Evolutionary conservation across 106 monocot species (phyloP).

Genomic region (Phalaenopsis equestris): DNA sequence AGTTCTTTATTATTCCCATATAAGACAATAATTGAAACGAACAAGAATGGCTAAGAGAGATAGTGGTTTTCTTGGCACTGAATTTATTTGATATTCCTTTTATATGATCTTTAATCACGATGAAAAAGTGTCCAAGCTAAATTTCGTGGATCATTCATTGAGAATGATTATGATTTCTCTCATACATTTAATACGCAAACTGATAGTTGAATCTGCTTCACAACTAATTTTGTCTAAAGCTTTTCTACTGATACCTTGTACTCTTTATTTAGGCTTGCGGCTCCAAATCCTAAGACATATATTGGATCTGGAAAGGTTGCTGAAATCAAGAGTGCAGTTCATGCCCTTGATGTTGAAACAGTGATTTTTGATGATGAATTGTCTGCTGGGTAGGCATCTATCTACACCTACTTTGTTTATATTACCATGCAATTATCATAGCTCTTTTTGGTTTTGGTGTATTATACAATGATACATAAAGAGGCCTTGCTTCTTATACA

Average conservation of each 20-base stretch:
- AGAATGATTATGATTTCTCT: not conserved
- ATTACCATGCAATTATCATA: not conserved
- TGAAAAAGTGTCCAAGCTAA: too few species aligned
- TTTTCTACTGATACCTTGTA: not conserved
- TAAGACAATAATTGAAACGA: too few species aligned
- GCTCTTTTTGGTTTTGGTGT: not conserved
- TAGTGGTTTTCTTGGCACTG: too few species aligned
- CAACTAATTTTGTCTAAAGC: not conserved
- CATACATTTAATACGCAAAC: not conserved
- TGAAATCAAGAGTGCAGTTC: conserved; percentile 89
- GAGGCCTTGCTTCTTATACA: not conserved
- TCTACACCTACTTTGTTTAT: not conserved
- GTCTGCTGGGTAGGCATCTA: conserved; percentile 67
- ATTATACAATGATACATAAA: not conserved
- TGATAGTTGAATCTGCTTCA: not conserved
- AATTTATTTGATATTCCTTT: too few species aligned
- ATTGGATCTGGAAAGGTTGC: conserved; percentile 97
- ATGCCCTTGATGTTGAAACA: conserved; percentile 83
- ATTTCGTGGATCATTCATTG: too few species aligned
- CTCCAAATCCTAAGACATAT: conserved; percentile 85
- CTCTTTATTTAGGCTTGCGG: conserved; percentile 47
- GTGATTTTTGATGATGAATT: conserved; percentile 97
- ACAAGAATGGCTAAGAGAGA: too few species aligned
- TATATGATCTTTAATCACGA: too few species aligned
- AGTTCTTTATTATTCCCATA: too few species aligned